Evolutionary conservation across 1,284 basidiomycete species (phyloP).

Genomic region (Heliocybe sulcata): DNA sequence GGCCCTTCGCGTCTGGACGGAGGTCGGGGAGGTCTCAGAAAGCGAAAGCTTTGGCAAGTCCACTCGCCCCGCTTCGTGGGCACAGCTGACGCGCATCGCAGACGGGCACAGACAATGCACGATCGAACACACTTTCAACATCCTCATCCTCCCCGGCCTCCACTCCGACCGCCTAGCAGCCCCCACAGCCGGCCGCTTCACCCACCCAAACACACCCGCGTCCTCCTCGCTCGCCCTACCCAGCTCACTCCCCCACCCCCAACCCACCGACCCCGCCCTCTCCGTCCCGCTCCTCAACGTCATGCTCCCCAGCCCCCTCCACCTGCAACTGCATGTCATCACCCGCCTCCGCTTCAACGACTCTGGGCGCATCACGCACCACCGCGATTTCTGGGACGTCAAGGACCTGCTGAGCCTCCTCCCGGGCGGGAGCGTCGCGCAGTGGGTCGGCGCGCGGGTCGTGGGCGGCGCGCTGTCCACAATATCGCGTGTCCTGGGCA

Average conservation of each 20-base stretch:
- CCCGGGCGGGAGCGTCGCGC: constrained; percentile 54
- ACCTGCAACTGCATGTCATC: constrained; percentile 58
- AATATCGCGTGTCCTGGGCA: background rate
- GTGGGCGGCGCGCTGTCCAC: constrained; percentile 42
- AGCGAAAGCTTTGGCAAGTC: constrained; percentile 68
- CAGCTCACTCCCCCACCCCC: constrained; percentile 10
- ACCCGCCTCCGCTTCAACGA: constrained; percentile 71
- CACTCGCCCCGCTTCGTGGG: too few relatives aligned
- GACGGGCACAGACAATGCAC: constrained; percentile 66
- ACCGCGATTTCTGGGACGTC: constrained; percentile 71
- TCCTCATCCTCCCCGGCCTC: constrained; percentile 29
- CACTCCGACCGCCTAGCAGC: constrained; percentile 16
- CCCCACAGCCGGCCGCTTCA: constrained; percentile 6
- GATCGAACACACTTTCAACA: constrained; percentile 51
- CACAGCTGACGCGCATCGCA: constrained; percentile 17
- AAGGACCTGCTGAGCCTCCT: constrained; percentile 61
- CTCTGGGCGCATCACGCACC: constrained; percentile 62
- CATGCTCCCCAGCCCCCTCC: constrained; percentile 59
- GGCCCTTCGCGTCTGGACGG: constrained; percentile 60
- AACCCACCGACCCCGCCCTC: constrained; percentile 31
- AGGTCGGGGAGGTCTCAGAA: constrained; percentile 65
- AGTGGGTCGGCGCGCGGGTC: constrained; percentile 60
- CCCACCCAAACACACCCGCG: background rate
- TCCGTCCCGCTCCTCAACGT: constrained; percentile 42
- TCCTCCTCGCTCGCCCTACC: background rate